Evolutionary conservation across 257 asterid species (phyloP).

Genomic region (Ehretia macrophylla): DNA sequence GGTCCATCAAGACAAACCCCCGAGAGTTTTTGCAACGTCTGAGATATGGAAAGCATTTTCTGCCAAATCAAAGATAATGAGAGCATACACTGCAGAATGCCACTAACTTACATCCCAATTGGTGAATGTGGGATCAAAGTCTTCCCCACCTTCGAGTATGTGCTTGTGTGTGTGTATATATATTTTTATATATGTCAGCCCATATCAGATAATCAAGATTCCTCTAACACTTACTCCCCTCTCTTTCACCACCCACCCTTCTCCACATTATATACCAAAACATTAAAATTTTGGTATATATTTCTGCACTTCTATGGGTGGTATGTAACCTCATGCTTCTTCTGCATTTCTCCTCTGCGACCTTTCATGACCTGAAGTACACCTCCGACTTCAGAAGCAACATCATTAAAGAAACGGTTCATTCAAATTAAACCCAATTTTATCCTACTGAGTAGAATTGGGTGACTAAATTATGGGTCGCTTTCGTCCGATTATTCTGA

Average conservation of each 20-base stretch:
- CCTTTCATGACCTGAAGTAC: too few relatives aligned
- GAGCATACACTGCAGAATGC: not conserved
- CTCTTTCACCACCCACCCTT: not conserved
- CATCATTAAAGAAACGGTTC: not conserved
- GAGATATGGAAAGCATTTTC: not conserved
- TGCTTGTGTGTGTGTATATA: conserved; percentile 2
- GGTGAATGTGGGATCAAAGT: not conserved
- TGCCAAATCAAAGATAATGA: conserved; percentile 4
- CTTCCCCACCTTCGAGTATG: conserved; percentile 3
- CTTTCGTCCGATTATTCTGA: not conserved
- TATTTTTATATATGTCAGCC: not conserved
- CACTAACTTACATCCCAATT: conserved; percentile 9
- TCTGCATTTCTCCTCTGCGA: not conserved
- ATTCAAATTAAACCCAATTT: too few relatives aligned
- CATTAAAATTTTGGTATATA: too few relatives aligned
- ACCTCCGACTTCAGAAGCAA: not conserved
- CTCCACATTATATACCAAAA: too few relatives aligned
- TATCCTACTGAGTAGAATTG: not conserved
- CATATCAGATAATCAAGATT: not conserved
- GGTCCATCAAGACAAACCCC: too few relatives aligned
- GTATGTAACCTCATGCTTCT: conserved; percentile 5
- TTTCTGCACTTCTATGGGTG: conserved; percentile 15
- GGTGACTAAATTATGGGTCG: not conserved
- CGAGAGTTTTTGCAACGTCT: conserved; percentile 14
- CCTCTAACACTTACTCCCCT: conserved; percentile 1